Conservation (phyloP, 2,329 filamentous ascomycete species). For the Sclerotinia minor region DNA sequence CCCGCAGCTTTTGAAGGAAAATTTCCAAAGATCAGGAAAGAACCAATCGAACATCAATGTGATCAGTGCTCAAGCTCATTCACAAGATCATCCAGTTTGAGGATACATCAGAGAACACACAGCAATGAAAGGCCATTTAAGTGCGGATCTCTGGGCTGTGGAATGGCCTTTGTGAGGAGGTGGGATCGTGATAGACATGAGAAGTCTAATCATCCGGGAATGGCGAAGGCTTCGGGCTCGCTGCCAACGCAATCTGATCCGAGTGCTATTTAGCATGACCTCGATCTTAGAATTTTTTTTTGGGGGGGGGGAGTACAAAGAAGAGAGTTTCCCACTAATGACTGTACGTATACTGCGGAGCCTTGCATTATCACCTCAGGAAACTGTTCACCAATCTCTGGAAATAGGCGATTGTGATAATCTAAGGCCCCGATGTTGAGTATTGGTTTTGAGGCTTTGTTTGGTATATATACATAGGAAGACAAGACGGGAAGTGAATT, state of each 20-base stretch:
- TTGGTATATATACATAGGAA: too few relatives aligned
- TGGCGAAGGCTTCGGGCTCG: not conserved
- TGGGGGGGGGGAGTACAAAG: too few relatives aligned
- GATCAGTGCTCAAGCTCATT: not conserved
- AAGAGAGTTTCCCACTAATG: too few relatives aligned
- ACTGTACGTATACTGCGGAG: too few relatives aligned
- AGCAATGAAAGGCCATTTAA: not conserved
- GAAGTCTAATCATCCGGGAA: not conserved
- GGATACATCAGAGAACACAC: not conserved
- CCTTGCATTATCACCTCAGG: not conserved
- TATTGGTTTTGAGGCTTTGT: not conserved
- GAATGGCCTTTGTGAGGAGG: not conserved
- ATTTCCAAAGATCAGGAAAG: conserved; percentile 11
- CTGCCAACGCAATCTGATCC: not conserved
- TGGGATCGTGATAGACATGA: not conserved
- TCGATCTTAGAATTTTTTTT: too few relatives aligned
- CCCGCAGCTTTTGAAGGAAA: not conserved
- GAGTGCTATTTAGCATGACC: too few relatives aligned
- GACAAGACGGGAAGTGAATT: not conserved
- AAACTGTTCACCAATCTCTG: not conserved
- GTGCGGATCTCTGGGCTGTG: not conserved
- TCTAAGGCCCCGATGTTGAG: conserved; percentile 1
- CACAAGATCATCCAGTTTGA: not conserved
- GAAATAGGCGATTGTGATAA: conserved; percentile 6
- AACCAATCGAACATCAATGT: not conserved